A percentile compares a stretch with the other conserved stretches of the same genome.
These are phyloP conservation scores for Aspergillus olivimuriae DNA, from an alignment of 495 filamentous ascomycete genomes.

Conservation along the genomic window DNA sequence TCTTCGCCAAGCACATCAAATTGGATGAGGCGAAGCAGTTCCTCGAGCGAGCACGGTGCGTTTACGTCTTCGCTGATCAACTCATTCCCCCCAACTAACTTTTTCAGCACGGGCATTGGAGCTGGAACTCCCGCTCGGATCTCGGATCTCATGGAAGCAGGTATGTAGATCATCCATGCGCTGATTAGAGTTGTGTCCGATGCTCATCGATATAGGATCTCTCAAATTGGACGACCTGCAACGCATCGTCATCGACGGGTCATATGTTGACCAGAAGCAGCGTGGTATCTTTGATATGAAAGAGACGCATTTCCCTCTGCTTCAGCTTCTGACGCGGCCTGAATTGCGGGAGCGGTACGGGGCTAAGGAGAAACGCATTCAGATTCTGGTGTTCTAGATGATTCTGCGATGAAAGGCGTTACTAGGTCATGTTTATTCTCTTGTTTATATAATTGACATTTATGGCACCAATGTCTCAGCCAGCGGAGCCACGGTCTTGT, in stretches of 20 bases:
- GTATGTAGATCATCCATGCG: constrained; percentile 36
- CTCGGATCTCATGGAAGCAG: constrained; percentile 72
- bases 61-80: neutral
- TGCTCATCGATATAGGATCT: constrained; percentile 42
- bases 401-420: constrained; percentile 13
- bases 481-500: no score
- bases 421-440: constrained; percentile 2
- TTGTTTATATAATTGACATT: neutral
- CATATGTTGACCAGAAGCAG: constrained; percentile 88
- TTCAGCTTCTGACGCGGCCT: constrained; percentile 56
- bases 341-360: constrained; percentile 67
- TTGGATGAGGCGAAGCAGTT: constrained; percentile 76
- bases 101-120: constrained; percentile 64
- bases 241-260: constrained; percentile 81
- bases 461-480: neutral
- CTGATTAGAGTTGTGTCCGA: neutral
- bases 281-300: constrained; percentile 88
- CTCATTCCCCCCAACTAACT: constrained; percentile 10
- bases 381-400: constrained; percentile 36
- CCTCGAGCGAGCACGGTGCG: constrained; percentile 54
- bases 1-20: constrained; percentile 99
- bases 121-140: constrained; percentile 83
- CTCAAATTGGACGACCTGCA: constrained; percentile 63
- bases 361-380: constrained; percentile 26
- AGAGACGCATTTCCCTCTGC: constrained; percentile 72